These are phyloP conservation scores for Bimuria novae-zelandiae DNA, from an alignment of 2,329 filamentous ascomycete species.

Conservation along the genomic window DNA sequence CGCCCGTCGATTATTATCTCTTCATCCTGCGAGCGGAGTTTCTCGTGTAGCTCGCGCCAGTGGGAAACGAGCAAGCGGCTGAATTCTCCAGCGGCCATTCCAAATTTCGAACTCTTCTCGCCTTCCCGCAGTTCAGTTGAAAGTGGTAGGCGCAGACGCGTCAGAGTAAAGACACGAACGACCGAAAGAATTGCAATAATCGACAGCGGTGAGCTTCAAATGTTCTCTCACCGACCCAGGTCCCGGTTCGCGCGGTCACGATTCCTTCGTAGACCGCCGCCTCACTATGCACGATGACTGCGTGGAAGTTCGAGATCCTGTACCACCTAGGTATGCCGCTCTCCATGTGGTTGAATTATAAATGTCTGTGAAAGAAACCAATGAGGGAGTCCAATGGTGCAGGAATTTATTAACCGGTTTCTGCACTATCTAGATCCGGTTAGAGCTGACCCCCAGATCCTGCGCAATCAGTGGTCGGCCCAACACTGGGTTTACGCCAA, in stretches of 20 bases:
- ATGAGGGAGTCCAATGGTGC: not conserved
- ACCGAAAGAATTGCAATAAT: not conserved
- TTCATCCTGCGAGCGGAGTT: slow-evolving; percentile 16
- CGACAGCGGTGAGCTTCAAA: not conserved
- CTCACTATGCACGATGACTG: not conserved
- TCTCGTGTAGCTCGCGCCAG: slow-evolving; percentile 20
- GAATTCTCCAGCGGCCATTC: slow-evolving; percentile 19
- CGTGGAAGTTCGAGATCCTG: not conserved
- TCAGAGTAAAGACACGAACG: not conserved
- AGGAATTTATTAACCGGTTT: slow-evolving; percentile 12
- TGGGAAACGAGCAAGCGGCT: slow-evolving; percentile 19
- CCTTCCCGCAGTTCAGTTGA: too few species aligned
- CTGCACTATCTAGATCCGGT: slow-evolving; percentile 3
- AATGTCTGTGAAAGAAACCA: not conserved
- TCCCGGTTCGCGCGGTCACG: slow-evolving; percentile 1
- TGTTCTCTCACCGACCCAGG: slow-evolving; percentile 6
- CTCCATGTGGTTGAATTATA: slow-evolving; percentile 1
- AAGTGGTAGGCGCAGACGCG: not conserved
- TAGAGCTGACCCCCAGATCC: slow-evolving; percentile 12
- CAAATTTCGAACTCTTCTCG: not conserved
- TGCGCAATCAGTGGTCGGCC: not conserved
- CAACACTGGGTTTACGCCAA: not conserved
- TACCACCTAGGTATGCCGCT: not conserved
- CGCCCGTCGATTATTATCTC: slow-evolving; percentile 19
- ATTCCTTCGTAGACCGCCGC: too few species aligned